Conservation (phyloP, 2,329 filamentous ascomycete species). For the Stagonosporopsis vannaccii region DNA sequence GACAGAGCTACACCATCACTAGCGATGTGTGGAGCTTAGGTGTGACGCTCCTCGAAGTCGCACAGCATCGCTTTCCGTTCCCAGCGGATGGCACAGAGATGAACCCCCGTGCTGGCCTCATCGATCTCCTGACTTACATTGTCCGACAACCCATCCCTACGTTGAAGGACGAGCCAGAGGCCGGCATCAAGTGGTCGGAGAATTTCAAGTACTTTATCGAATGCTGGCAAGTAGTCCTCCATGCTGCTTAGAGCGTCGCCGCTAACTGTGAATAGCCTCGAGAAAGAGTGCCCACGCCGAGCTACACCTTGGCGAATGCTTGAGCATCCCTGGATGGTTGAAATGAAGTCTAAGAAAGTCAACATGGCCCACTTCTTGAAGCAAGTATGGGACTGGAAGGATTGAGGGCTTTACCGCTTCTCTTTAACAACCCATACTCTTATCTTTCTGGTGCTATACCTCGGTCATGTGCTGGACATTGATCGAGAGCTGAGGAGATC, state of each 20-base stretch:
- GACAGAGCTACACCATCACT: conserved; percentile 97
- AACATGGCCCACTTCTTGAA: conserved; percentile 96
- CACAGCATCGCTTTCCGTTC: conserved; percentile 97
- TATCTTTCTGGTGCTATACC: conserved; percentile 32
- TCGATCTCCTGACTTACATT: conserved; percentile 96
- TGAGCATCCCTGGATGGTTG: conserved; percentile 98
- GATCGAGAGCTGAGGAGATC: conserved; percentile 32
- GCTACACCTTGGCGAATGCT: conserved; percentile 98
- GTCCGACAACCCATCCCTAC: conserved; percentile 94
- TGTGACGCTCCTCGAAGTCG: conserved; percentile 97
- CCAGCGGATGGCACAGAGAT: conserved; percentile 95
- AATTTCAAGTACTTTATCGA: conserved; percentile 99
- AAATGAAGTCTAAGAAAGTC: conserved; percentile 94
- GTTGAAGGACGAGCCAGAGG: conserved; percentile 91
- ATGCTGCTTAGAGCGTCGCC: not conserved
- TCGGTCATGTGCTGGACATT: conserved; percentile 48
- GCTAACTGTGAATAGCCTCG: conserved; percentile 68
- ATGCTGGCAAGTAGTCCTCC: conserved; percentile 82
- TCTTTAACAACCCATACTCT: conserved; percentile 22
- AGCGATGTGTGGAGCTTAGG: conserved; percentile 98
- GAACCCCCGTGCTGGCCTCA: conserved; percentile 89
- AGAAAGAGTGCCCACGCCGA: conserved; percentile 86
- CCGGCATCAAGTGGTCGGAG: conserved; percentile 91
- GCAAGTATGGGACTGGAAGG: conserved; percentile 97
- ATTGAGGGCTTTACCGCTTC: conserved; percentile 51